Evolutionary conservation across 163 green algal species (phyloP).

Genomic region (Volvox carteri): DNA sequence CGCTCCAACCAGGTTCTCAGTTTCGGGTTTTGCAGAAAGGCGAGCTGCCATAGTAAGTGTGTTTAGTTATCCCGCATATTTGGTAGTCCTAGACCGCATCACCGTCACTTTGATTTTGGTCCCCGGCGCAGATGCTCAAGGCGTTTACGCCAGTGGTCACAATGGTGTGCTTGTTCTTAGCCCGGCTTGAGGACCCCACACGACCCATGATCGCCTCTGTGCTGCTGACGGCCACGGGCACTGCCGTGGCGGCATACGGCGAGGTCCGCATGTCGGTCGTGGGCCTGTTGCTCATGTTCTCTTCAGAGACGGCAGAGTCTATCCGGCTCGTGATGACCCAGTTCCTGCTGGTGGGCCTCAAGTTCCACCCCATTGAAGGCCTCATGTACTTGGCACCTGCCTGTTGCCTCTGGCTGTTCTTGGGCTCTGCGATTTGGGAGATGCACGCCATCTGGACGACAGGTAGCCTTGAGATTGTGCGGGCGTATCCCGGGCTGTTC

Average conservation of each 20-base stretch:
- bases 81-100: too few relatives aligned
- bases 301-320: slow-evolving; percentile 81
- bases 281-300: slow-evolving; percentile 90
- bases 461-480: slow-evolving; percentile 61
- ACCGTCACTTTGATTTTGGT: too few relatives aligned
- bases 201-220: slow-evolving; percentile 62
- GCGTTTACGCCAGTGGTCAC: slow-evolving; percentile 94
- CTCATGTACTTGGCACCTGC: slow-evolving; percentile 93
- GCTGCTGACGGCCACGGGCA: slow-evolving; percentile 73
- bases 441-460: slow-evolving; percentile 68
- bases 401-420: slow-evolving; percentile 85
- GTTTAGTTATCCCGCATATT: too few relatives aligned
- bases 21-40: too few relatives aligned
- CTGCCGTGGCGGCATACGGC: slow-evolving; percentile 69
- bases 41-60: too few relatives aligned
- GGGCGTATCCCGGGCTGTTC: slow-evolving; percentile 71
- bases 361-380: slow-evolving; percentile 94
- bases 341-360: slow-evolving; percentile 86
- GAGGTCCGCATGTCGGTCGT: slow-evolving; percentile 84
- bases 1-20: too few relatives aligned
- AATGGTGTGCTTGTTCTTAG: slow-evolving; percentile 88
- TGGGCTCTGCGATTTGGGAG: slow-evolving; percentile 79
- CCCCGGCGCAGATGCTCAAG: slow-evolving; percentile 81
- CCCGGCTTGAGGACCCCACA: slow-evolving; percentile 75
- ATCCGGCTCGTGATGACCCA: slow-evolving; percentile 88